phyloP scores from a whole-genome alignment of 2,329 filamentous ascomycete species.

The Penicillium sp. region DNA sequence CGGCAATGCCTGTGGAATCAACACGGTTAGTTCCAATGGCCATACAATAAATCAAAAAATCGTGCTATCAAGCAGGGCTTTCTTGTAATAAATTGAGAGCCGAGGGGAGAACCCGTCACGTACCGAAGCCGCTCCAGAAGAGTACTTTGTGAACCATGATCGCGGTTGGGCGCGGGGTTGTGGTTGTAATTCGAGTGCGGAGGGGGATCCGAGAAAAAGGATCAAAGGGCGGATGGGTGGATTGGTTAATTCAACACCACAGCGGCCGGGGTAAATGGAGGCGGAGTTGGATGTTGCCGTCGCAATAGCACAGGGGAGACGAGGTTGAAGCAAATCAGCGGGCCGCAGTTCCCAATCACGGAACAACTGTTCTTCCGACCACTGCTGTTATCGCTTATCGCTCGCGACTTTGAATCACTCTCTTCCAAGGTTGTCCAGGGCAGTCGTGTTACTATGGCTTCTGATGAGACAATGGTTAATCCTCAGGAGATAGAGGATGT shows the following conservation, averaged over 20 bases:
- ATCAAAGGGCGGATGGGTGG: conserved; percentile 3
- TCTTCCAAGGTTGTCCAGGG: conserved; percentile 16
- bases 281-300: conserved; percentile 24
- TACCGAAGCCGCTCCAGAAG: conserved; percentile 78
- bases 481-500: conserved; percentile 34
- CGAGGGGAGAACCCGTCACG: conserved; percentile 35
- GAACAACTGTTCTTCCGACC: conserved; percentile 19
- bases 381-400: conserved; percentile 23
- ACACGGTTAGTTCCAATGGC: conserved; percentile 14
- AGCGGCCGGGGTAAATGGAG: conserved; percentile 18
- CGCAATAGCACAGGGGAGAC: conserved; percentile 28
- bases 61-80: neutral
- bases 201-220: conserved; percentile 7
- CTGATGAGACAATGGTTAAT: conserved; percentile 31
- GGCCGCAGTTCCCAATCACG: conserved; percentile 36
- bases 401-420: conserved; percentile 16
- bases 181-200: conserved; percentile 7
- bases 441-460: conserved; percentile 6
- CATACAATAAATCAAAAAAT: neutral
- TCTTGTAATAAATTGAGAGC: neutral
- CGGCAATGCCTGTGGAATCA: conserved; percentile 69
- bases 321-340: conserved; percentile 38
- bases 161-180: conserved; percentile 25
- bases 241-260: conserved; percentile 15
- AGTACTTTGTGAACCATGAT: conserved; percentile 54